Conservation (phyloP, 768 basidiomycete species). For the Serendipita sp. region DNA sequence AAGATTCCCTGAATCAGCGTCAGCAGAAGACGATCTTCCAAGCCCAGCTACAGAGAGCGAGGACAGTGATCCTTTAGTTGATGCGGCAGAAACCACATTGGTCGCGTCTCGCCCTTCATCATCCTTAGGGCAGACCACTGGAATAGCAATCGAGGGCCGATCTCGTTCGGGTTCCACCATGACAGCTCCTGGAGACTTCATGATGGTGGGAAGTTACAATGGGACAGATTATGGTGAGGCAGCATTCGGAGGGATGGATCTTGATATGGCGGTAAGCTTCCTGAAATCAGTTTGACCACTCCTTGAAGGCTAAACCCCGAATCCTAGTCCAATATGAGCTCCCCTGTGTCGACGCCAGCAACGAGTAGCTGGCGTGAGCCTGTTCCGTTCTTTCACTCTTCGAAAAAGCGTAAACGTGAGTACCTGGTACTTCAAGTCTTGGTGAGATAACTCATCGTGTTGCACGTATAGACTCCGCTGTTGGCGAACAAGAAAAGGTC, state of each 20-base stretch:
- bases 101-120: neutral
- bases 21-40: neutral
- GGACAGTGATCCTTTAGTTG: neutral
- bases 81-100: neutral
- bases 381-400: neutral
- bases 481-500: neutral
- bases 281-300: no score
- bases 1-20: neutral
- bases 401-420: slow-evolving; percentile 3
- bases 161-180: neutral
- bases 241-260: neutral
- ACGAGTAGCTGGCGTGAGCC: neutral
- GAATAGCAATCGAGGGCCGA: neutral
- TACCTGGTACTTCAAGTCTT: neutral
- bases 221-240: neutral
- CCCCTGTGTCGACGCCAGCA: neutral
- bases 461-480: neutral
- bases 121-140: neutral
- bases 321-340: slow-evolving; percentile 5
- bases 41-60: neutral
- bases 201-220: neutral
- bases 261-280: neutral
- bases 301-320: neutral
- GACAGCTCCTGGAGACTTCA: neutral
- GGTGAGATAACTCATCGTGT: neutral